phyloP scores from a whole-genome alignment of 208 protist genomes.

The Herpetomonas tarakana region DNA sequence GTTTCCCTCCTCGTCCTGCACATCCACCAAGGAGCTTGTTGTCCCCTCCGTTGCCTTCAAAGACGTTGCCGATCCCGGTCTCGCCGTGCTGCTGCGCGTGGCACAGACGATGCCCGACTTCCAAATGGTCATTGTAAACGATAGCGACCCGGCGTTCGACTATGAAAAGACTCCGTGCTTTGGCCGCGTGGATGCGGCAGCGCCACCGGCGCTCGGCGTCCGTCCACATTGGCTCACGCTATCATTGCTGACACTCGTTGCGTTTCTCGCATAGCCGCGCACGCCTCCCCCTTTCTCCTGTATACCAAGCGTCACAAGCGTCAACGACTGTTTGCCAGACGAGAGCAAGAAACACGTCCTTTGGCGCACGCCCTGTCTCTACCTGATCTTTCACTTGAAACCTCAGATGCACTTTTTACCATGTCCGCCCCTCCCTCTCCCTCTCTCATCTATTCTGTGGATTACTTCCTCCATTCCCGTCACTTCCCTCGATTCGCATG shows the following conservation, averaged over 20 bases:
- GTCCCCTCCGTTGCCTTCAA: conserved; percentile 32
- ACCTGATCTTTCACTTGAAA: too few relatives aligned
- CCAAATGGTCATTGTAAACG: conserved; percentile 45
- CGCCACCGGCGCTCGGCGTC: neutral
- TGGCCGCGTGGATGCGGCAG: conserved; percentile 10
- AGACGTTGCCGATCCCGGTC: conserved; percentile 17
- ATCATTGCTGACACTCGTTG: neutral
- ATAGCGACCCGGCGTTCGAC: conserved; percentile 28
- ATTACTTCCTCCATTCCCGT: too few relatives aligned
- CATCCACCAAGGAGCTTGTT: conserved; percentile 20
- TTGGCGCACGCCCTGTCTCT: too few relatives aligned
- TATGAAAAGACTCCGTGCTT: conserved; percentile 42
- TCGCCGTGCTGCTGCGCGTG: conserved; percentile 23
- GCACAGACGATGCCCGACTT: conserved; percentile 39
- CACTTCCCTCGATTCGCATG: too few relatives aligned
- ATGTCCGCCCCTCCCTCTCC: too few relatives aligned
- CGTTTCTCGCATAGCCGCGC: too few relatives aligned
- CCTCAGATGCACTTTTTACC: too few relatives aligned
- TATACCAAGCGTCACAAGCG: too few relatives aligned
- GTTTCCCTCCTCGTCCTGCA: conserved; percentile 13
- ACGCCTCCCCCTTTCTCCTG: too few relatives aligned
- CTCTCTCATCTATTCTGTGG: too few relatives aligned
- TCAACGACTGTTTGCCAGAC: too few relatives aligned
- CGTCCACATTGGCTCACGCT: neutral
- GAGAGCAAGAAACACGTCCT: too few relatives aligned